Conservation (phyloP, 352 stramenopile species). For the Pythium plurisporium region DNA sequence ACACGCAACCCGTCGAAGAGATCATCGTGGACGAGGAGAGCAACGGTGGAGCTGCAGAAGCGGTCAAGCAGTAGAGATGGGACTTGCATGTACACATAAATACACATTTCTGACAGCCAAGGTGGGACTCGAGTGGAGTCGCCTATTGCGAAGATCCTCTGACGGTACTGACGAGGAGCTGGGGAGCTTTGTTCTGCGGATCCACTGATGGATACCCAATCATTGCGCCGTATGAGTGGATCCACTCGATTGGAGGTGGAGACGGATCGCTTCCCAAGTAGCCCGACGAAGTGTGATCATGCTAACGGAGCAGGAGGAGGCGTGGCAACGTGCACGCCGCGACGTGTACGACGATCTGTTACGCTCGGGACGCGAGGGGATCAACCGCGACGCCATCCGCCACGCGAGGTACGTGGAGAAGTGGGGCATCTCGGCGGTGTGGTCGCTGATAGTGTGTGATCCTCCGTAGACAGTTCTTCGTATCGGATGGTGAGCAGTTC, state of each 20-base stretch:
- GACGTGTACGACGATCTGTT: constrained; percentile 15
- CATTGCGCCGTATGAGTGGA: not conserved
- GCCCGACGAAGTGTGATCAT: not conserved
- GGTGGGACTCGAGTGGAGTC: too few species aligned
- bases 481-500: constrained; percentile 27
- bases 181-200: too few species aligned
- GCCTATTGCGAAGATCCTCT: too few species aligned
- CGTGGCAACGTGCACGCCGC: constrained; percentile 16
- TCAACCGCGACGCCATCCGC: constrained; percentile 20
- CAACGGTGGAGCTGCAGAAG: not conserved
- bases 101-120: too few species aligned
- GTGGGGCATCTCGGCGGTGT: not conserved
- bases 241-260: not conserved
- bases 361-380: constrained; percentile 2
- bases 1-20: constrained; percentile 36
- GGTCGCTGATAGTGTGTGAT: not conserved
- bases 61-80: too few species aligned
- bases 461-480: constrained; percentile 19
- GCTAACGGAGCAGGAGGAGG: constrained; percentile 9
- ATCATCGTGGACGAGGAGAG: constrained; percentile 10
- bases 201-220: not conserved
- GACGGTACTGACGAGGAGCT: too few species aligned
- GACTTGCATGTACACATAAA: too few species aligned
- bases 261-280: not conserved
- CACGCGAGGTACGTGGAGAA: constrained; percentile 11